These are phyloP conservation scores for Fusarium tupiense DNA, from an alignment of 2,329 filamentous ascomycete species.

Conservation along the genomic window DNA sequence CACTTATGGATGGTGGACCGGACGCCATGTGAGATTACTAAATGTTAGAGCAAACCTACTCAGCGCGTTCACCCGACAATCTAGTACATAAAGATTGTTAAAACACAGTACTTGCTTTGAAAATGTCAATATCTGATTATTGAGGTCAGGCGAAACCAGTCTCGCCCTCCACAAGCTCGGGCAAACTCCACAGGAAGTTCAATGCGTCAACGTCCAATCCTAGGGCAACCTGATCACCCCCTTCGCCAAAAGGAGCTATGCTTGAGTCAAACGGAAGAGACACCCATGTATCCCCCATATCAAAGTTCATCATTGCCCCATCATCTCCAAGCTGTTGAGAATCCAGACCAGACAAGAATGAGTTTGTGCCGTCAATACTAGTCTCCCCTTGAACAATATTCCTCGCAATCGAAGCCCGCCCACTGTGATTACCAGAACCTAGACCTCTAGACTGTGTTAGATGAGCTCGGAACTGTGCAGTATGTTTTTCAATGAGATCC, in stretches of 20 bases:
- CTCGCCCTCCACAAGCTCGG: conserved; percentile 7
- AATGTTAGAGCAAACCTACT: background rate
- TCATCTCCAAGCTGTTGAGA: background rate
- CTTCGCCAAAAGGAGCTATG: conserved; percentile 18
- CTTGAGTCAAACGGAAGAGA: conserved; percentile 24
- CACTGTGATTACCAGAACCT: background rate
- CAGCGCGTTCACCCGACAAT: fast-evolving
- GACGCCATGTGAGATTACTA: background rate
- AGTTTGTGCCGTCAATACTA: background rate
- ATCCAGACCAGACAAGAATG: background rate
- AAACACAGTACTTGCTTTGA: fast-evolving
- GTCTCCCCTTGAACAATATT: background rate
- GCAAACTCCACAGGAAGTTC: conserved; percentile 26
- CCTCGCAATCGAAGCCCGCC: background rate
- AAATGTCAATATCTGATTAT: background rate
- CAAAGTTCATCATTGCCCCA: background rate
- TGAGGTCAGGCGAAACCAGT: background rate
- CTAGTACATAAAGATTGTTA: background rate
- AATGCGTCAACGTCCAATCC: conserved; percentile 22
- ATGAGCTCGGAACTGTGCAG: conserved; percentile 22
- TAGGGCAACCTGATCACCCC: conserved; percentile 11
- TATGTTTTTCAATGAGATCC: conserved; percentile 36
- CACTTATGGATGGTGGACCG: background rate
- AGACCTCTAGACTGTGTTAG: background rate
- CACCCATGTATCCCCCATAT: conserved; percentile 8